Percentiles rank a stretch among this genome's conserved stretches.
These are phyloP conservation scores for Ustilago lituana DNA, from an alignment of 1,284 basidiomycete species.

Conservation along the genomic window DNA sequence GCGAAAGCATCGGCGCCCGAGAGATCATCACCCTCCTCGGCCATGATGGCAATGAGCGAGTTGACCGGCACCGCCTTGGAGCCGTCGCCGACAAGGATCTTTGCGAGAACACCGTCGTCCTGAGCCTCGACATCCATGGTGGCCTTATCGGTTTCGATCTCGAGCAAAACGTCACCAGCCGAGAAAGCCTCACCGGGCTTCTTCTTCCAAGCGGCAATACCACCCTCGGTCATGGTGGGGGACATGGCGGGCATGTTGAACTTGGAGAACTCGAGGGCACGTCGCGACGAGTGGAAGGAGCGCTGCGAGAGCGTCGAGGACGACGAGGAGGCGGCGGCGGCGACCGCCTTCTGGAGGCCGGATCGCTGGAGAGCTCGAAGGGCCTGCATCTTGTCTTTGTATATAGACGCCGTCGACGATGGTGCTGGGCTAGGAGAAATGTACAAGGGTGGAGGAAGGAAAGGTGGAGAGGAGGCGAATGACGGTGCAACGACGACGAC, in stretches of 20 bases:
- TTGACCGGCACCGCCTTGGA: slow-evolving; percentile 67
- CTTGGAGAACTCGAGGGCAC: slow-evolving; percentile 69
- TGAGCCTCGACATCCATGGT: slow-evolving; percentile 69
- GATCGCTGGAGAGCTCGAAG: slow-evolving; percentile 52
- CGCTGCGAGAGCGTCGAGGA: slow-evolving; percentile 42
- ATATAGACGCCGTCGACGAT: slow-evolving; percentile 11
- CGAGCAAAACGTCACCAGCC: slow-evolving; percentile 90
- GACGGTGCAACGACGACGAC: background rate
- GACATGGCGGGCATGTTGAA: slow-evolving; percentile 99
- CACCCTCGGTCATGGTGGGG: slow-evolving; percentile 99
- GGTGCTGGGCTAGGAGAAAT: background rate
- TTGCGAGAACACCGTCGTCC: slow-evolving; percentile 69
- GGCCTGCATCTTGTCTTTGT: slow-evolving; percentile 34
- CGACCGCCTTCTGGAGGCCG: slow-evolving; percentile 47
- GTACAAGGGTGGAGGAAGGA: slow-evolving; percentile 7
- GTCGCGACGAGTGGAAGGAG: slow-evolving; percentile 51
- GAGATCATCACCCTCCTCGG: slow-evolving; percentile 69
- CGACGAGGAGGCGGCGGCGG: slow-evolving; percentile 34
- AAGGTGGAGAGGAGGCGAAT: slow-evolving; percentile 2
- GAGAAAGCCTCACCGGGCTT: slow-evolving; percentile 90
- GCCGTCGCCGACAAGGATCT: slow-evolving; percentile 66
- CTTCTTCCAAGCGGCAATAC: slow-evolving; percentile 97
- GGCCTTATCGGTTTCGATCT: slow-evolving; percentile 75
- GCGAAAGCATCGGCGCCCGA: slow-evolving; percentile 79
- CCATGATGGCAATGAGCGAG: slow-evolving; percentile 68